These are phyloP conservation scores for Cucurbita pepo DNA, from an alignment of 306 rosid genomes.

Conservation along the genomic window DNA sequence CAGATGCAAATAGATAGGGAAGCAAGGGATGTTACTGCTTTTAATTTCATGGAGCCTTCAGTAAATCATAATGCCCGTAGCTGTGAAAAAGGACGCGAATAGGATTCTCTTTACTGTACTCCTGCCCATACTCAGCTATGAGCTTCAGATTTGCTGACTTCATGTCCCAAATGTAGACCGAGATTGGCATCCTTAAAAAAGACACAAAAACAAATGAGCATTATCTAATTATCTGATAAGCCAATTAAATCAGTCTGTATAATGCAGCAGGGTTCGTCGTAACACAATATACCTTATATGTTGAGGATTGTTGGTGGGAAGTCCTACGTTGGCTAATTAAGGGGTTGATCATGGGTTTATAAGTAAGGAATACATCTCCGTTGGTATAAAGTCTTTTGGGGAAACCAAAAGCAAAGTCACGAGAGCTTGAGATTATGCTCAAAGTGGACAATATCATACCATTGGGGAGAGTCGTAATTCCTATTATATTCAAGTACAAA, in stretches of 20 bases:
- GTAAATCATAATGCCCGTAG: slow-evolving; percentile 66
- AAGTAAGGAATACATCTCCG: too few species aligned
- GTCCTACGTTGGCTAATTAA: too few species aligned
- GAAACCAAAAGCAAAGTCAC: too few species aligned
- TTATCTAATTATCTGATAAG: background rate
- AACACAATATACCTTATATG: background rate
- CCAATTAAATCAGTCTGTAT: too few species aligned
- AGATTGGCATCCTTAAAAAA: slow-evolving; percentile 70
- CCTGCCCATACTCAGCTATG: slow-evolving; percentile 74
- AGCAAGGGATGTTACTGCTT: background rate
- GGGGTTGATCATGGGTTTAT: too few species aligned
- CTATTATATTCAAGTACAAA: too few species aligned
- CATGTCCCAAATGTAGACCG: slow-evolving; percentile 50
- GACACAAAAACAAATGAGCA: background rate
- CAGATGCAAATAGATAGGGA: background rate
- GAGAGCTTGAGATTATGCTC: too few species aligned
- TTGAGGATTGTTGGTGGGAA: too few species aligned
- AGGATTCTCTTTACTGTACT: slow-evolving; percentile 55
- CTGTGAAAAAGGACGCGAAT: slow-evolving; percentile 54
- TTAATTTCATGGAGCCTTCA: slow-evolving; percentile 9
- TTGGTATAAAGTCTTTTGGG: too few species aligned
- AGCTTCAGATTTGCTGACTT: slow-evolving; percentile 23
- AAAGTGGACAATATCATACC: too few species aligned
- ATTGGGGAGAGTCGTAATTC: too few species aligned
- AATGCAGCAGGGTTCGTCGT: too few species aligned